Percentiles rank a stretch among this genome's conserved stretches.
These are phyloP conservation scores for Kingdonia uniflora DNA, from an alignment of 164 flowering plant genomes.

Conservation along the genomic window DNA sequence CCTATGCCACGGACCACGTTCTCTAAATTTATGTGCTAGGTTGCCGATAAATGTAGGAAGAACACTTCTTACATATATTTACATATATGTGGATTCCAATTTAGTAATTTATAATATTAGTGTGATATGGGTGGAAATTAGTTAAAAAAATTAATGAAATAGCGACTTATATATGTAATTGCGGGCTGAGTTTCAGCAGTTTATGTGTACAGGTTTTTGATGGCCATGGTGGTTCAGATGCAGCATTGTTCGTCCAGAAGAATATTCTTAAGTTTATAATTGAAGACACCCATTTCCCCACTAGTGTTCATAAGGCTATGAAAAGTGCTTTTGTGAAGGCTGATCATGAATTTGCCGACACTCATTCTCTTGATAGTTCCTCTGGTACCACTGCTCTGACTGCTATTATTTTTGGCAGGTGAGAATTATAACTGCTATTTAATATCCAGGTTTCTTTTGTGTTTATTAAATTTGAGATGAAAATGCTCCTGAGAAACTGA, in stretches of 20 bases:
- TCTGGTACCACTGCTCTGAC: constrained; percentile 96
- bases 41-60: too few species aligned
- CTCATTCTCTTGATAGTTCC: constrained; percentile 56
- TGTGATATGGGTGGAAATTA: background rate
- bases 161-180: too few species aligned
- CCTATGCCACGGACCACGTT: too few species aligned
- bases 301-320: constrained; percentile 55
- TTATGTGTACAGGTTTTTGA: constrained; percentile 68
- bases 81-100: too few species aligned
- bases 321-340: constrained; percentile 65
- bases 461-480: too few species aligned
- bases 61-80: too few species aligned
- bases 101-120: background rate
- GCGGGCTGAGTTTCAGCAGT: constrained; percentile 8
- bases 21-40: too few species aligned
- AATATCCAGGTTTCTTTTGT: background rate
- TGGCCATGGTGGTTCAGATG: constrained; percentile 94
- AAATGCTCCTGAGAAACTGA: too few species aligned
- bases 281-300: constrained; percentile 62
- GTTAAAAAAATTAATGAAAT: background rate
- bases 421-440: constrained; percentile 9
- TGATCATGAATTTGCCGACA: constrained; percentile 85
- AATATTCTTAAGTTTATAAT: constrained; percentile 69
- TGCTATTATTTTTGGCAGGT: constrained; percentile 73
- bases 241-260: constrained; percentile 52